Conservation (phyloP, 495 filamentous ascomycete genomes). For the Aspergillus cavernicola region DNA sequence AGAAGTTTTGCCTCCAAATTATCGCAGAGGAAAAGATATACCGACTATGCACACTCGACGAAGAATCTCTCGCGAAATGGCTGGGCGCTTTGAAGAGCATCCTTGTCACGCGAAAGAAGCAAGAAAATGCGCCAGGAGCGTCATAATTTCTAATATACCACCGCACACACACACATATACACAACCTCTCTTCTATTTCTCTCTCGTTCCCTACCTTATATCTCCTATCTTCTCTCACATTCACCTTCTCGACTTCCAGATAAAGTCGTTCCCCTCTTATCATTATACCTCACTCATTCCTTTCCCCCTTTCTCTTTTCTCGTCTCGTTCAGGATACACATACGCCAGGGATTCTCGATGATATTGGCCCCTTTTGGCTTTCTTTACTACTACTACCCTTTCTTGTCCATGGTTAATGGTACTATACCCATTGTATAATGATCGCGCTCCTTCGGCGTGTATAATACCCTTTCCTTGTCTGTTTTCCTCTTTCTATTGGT, state of each 20-base stretch:
- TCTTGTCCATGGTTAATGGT: background rate
- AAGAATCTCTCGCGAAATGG: slow-evolving; percentile 79
- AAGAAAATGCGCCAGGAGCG: slow-evolving; percentile 12
- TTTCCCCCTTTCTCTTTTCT: slow-evolving; percentile 7
- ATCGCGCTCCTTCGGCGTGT: background rate
- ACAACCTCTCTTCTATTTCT: background rate
- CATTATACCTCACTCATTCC: background rate
- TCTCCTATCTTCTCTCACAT: background rate
- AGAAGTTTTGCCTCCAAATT: slow-evolving; percentile 83
- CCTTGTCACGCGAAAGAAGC: slow-evolving; percentile 57
- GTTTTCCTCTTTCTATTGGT: background rate
- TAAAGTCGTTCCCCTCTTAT: background rate
- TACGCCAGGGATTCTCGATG: slow-evolving; percentile 13
- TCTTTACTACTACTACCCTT: slow-evolving; percentile 1
- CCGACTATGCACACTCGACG: slow-evolving; percentile 76
- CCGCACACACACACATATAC: background rate
- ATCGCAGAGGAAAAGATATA: slow-evolving; percentile 94
- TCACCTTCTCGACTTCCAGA: background rate
- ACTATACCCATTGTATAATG: background rate
- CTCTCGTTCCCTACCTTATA: background rate
- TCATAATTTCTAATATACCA: background rate
- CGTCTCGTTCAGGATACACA: slow-evolving; percentile 14
- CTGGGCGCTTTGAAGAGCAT: slow-evolving; percentile 89
- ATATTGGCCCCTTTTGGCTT: slow-evolving; percentile 11
- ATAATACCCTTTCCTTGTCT: background rate